phyloP scores from a whole-genome alignment of 2,329 filamentous ascomycete species.

The Neurospora crassa region DNA sequence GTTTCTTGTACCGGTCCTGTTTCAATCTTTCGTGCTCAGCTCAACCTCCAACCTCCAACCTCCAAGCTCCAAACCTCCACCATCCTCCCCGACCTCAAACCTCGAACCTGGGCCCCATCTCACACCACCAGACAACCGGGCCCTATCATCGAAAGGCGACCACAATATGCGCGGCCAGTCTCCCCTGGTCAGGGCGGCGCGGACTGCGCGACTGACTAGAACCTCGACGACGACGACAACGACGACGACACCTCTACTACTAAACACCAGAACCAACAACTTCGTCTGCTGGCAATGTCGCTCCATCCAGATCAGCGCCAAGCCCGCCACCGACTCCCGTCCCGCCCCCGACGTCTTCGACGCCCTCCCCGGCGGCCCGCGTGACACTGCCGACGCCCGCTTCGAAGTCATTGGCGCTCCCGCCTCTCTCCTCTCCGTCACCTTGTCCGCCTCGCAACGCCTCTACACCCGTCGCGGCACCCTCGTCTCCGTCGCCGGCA shows the following conservation, averaged over 20 bases:
- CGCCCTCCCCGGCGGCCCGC: slow-evolving; percentile 31
- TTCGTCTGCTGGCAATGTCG: slow-evolving; percentile 48
- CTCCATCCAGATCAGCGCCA: slow-evolving; percentile 52
- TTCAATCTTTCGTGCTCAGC: background rate
- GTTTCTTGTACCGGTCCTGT: background rate
- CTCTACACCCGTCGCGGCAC: slow-evolving; percentile 90
- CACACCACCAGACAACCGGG: background rate
- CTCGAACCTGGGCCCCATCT: background rate
- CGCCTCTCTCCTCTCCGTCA: slow-evolving; percentile 88
- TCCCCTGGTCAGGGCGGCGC: slow-evolving; percentile 28
- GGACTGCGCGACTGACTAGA: slow-evolving; percentile 18
- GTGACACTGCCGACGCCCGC: slow-evolving; percentile 62
- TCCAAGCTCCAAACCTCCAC: background rate
- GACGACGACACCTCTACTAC: background rate
- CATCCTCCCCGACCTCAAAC: background rate
- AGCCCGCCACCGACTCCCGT: slow-evolving; percentile 47
- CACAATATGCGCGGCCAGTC: slow-evolving; percentile 34
- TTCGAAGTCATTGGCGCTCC: slow-evolving; percentile 91
- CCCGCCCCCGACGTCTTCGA: slow-evolving; percentile 47
- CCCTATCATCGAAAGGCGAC: background rate
- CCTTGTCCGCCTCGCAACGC: slow-evolving; percentile 84
- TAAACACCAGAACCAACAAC: slow-evolving; percentile 15
- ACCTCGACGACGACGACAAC: slow-evolving; percentile 3
- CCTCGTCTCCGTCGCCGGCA: slow-evolving; percentile 80
- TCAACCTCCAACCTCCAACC: background rate